Percentiles rank a stretch among this genome's conserved stretches.
Conservation (phyloP, 768 basidiomycete genomes). For the Tulasnella sp. region DNA sequence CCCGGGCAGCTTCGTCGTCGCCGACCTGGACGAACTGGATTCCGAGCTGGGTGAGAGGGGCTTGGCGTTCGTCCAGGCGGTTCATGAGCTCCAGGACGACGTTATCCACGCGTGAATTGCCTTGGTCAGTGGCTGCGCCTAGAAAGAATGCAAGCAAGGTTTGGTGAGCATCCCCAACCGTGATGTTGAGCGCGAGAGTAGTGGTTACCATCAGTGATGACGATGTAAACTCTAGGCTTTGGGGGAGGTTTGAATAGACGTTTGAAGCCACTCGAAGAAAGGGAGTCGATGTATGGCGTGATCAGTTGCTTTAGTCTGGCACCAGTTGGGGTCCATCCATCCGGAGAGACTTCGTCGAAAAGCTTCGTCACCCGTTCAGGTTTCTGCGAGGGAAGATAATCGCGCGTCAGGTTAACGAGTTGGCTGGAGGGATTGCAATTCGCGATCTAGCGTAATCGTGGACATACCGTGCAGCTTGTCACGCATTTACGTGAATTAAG, state of each 20-base stretch:
- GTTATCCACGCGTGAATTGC: neutral
- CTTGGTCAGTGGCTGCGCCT: neutral
- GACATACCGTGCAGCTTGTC: neutral
- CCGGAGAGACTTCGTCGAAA: neutral
- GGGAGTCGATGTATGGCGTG: neutral
- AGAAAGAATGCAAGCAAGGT: neutral
- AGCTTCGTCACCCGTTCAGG: neutral
- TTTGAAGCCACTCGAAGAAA: neutral
- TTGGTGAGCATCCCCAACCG: neutral
- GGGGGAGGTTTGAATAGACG: neutral
- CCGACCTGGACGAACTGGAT: conserved; percentile 72
- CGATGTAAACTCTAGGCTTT: neutral
- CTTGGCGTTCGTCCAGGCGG: conserved; percentile 39
- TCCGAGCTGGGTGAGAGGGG: conserved; percentile 42
- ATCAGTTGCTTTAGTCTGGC: conserved; percentile 1
- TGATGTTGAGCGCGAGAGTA: neutral
- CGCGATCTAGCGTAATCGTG: neutral
- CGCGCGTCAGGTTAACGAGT: neutral
- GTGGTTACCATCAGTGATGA: neutral
- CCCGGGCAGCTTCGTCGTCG: conserved; percentile 40
- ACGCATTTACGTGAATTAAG: conserved; percentile 39
- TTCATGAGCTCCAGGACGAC: neutral
- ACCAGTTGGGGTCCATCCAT: conserved; percentile 9
- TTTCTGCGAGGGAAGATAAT: neutral
- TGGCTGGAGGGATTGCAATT: neutral